Conservation (phyloP, 2,329 filamentous ascomycete species). For the Clonostachys chloroleuca region DNA sequence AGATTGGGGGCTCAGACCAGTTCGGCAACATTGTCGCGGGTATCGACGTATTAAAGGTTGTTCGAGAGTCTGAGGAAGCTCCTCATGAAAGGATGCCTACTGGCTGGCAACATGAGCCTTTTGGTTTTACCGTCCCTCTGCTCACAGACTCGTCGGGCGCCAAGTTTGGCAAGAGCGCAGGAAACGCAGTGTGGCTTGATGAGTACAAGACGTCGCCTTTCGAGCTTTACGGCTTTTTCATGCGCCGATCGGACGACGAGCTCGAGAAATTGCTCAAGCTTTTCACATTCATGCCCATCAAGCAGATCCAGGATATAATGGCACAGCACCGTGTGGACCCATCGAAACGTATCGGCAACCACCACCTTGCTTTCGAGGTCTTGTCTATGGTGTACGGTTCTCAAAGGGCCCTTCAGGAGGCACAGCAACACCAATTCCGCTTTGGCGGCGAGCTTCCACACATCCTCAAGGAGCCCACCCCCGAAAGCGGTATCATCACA, state of each 20-base stretch:
- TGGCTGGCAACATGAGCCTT: slow-evolving; percentile 50
- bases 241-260: slow-evolving; percentile 76
- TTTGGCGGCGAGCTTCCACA: slow-evolving; percentile 31
- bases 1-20: slow-evolving; percentile 94
- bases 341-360: slow-evolving; percentile 73
- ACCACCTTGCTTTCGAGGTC: slow-evolving; percentile 77
- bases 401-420: slow-evolving; percentile 58
- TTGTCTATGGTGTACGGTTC: slow-evolving; percentile 74
- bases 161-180: slow-evolving; percentile 93
- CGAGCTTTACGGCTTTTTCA: slow-evolving; percentile 87
- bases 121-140: slow-evolving; percentile 88
- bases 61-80: slow-evolving; percentile 54
- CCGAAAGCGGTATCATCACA: slow-evolving; percentile 23
- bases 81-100: slow-evolving; percentile 29
- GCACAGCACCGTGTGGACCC: slow-evolving; percentile 62
- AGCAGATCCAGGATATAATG: slow-evolving; percentile 66
- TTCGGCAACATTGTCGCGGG: slow-evolving; percentile 94
- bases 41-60: slow-evolving; percentile 76
- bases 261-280: slow-evolving; percentile 80
- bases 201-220: slow-evolving; percentile 74
- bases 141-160: slow-evolving; percentile 79
- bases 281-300: slow-evolving; percentile 80
- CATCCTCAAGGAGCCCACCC: slow-evolving; percentile 19
- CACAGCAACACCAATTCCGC: slow-evolving; percentile 45
- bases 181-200: slow-evolving; percentile 93